A percentile compares a stretch with the other conserved stretches of the same genome.
Evolutionary conservation across 352 stramenopile species (phyloP).

Genomic region (Blastocystis sp.): DNA sequence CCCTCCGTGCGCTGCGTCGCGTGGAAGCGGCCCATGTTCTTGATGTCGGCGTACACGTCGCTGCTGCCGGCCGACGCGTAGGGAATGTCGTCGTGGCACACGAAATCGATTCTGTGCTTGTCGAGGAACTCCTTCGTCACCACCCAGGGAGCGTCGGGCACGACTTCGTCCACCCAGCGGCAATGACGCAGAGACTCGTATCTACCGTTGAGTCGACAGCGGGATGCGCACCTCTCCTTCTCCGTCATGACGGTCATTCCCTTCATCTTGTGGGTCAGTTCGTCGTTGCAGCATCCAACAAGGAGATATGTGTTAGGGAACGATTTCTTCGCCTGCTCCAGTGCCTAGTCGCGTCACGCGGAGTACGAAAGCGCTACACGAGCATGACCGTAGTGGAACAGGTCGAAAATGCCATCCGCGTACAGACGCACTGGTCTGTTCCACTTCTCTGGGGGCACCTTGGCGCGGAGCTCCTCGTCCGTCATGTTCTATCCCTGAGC

Average conservation of each 20-base stretch:
- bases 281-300: constrained; percentile 86
- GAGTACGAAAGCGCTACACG: background rate
- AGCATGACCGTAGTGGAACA: constrained; percentile 87
- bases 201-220: background rate
- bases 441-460: constrained; percentile 72
- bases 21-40: constrained; percentile 84
- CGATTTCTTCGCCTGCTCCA: constrained; percentile 85
- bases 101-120: constrained; percentile 85
- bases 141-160: constrained; percentile 86
- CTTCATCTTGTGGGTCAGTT: constrained; percentile 86
- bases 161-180: constrained; percentile 85
- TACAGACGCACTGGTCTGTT: constrained; percentile 82
- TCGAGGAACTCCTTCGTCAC: constrained; percentile 84
- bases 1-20: constrained; percentile 84
- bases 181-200: constrained; percentile 80
- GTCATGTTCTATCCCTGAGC: constrained; percentile 71
- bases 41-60: constrained; percentile 85
- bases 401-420: constrained; percentile 86
- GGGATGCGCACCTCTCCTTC: constrained; percentile 82
- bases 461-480: constrained; percentile 72
- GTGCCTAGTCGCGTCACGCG: constrained; percentile 75
- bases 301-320: constrained; percentile 85
- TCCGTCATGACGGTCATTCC: constrained; percentile 86
- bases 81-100: constrained; percentile 85
- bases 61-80: constrained; percentile 82